Evolutionary conservation across 108 stramenopile genomes (phyloP).

Genomic region (Pseudonitzschia multiseries): DNA sequence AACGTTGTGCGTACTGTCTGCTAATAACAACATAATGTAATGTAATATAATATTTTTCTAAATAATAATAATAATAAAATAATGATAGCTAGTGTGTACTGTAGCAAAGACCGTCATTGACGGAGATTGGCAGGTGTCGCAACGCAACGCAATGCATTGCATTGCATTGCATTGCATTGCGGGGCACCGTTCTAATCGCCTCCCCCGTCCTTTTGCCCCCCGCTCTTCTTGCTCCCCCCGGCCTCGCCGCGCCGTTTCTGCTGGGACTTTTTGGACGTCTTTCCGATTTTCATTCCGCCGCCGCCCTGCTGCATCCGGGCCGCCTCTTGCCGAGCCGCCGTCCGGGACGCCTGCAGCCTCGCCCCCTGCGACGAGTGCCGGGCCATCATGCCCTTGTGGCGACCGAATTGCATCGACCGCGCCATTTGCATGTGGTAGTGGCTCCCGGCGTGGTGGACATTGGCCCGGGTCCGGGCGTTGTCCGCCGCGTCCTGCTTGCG

Average conservation of each 20-base stretch:
- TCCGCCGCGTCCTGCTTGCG: constrained; percentile 7
- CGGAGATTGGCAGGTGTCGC: too few relatives aligned
- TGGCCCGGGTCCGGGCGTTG: constrained; percentile 3
- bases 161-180: too few relatives aligned
- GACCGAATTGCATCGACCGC: constrained; percentile 10
- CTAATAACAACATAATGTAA: too few relatives aligned
- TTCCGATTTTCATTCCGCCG: background rate
- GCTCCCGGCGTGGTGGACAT: constrained; percentile 16
- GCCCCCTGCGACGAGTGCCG: constrained; percentile 5
- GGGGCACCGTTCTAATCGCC: too few relatives aligned
- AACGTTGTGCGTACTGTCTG: too few relatives aligned
- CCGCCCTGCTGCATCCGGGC: background rate
- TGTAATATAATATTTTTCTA: too few relatives aligned
- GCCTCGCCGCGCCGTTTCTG: constrained; percentile 12
- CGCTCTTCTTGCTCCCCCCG: constrained; percentile 16
- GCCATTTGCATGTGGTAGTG: constrained; percentile 9
- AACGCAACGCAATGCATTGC: too few relatives aligned
- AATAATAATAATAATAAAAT: too few relatives aligned
- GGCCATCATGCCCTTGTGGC: constrained; percentile 7
- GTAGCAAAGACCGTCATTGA: too few relatives aligned
- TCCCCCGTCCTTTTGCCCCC: background rate
- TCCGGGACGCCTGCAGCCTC: constrained; percentile 1
- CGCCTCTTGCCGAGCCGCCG: background rate
- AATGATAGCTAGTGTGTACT: too few relatives aligned
- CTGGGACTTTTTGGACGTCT: constrained; percentile 6